A percentile compares a stretch with the other conserved stretches of the same genome.
Evolutionary conservation across 164 flowering plant genomes (phyloP).

Genomic region (Cinnamomum chago): DNA sequence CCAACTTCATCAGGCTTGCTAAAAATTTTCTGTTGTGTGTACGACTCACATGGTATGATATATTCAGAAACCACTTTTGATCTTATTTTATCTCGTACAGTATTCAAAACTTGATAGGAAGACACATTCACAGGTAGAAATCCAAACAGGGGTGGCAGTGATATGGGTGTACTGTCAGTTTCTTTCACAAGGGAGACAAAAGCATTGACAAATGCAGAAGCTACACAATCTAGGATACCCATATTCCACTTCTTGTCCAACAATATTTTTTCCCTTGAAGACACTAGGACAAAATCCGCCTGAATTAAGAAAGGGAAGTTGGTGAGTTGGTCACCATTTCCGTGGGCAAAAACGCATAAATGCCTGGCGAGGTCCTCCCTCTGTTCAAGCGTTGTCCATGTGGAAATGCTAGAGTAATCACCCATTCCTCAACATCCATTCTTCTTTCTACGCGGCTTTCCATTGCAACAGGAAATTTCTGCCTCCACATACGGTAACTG

Average conservation of each 20-base stretch:
- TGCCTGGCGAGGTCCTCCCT: slow-evolving; percentile 39
- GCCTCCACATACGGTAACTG: slow-evolving; percentile 61
- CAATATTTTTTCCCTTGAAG: slow-evolving; percentile 53
- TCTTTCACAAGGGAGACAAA: slow-evolving; percentile 16
- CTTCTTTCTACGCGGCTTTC: slow-evolving; percentile 38
- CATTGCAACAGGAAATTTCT: slow-evolving; percentile 48
- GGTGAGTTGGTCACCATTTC: slow-evolving; percentile 62
- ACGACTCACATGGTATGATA: slow-evolving; percentile 26
- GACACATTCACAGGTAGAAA: slow-evolving; percentile 21
- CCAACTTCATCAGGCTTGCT: slow-evolving; percentile 23
- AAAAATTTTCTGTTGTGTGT: slow-evolving; percentile 17
- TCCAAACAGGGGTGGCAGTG: slow-evolving; percentile 6
- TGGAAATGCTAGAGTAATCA: slow-evolving; percentile 59
- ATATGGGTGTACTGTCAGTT: slow-evolving; percentile 9
- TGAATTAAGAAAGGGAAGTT: slow-evolving; percentile 57
- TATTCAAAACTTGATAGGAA: slow-evolving; percentile 20
- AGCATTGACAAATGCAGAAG: slow-evolving; percentile 27
- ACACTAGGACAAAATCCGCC: slow-evolving; percentile 52
- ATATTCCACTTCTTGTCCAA: slow-evolving; percentile 50
- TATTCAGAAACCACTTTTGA: slow-evolving; percentile 3
- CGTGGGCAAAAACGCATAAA: slow-evolving; percentile 63
- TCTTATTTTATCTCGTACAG: slow-evolving; percentile 16
- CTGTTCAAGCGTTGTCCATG: slow-evolving; percentile 30
- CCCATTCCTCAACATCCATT: slow-evolving; percentile 47
- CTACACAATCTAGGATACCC: slow-evolving; percentile 25